A percentile compares a stretch with the other conserved stretches of the same genome.
Conservation (phyloP, 352 stramenopile species). For the Globisporangium irregulare region DNA sequence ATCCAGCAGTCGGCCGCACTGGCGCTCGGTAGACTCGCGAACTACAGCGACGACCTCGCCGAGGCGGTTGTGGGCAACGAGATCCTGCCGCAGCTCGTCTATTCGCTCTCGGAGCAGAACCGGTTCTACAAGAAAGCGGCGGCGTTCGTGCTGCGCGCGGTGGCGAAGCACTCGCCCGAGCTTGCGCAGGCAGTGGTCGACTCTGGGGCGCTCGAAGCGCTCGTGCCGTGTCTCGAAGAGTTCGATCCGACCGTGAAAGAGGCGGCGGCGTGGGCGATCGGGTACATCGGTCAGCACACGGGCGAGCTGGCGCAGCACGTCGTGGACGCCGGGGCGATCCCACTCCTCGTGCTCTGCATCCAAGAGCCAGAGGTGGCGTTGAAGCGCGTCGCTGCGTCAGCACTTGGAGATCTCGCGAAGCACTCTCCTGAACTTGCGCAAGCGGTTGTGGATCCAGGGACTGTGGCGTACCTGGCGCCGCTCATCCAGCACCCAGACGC, state of each 20-base stretch:
- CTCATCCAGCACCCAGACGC: slow-evolving; percentile 93
- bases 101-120: slow-evolving; percentile 94
- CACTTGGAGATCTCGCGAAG: slow-evolving; percentile 93
- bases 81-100: slow-evolving; percentile 96
- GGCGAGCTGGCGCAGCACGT: slow-evolving; percentile 92
- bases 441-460: slow-evolving; percentile 90
- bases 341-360: slow-evolving; percentile 93
- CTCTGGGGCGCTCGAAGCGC: slow-evolving; percentile 87
- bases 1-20: slow-evolving; percentile 94
- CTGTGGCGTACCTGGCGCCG: slow-evolving; percentile 92
- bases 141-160: slow-evolving; percentile 91
- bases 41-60: slow-evolving; percentile 94
- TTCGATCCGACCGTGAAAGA: slow-evolving; percentile 96
- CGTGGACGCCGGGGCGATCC: slow-evolving; percentile 91
- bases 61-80: slow-evolving; percentile 94
- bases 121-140: slow-evolving; percentile 96
- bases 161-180: slow-evolving; percentile 94
- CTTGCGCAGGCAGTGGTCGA: slow-evolving; percentile 94
- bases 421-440: slow-evolving; percentile 94
- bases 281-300: slow-evolving; percentile 95
- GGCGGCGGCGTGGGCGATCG: slow-evolving; percentile 92
- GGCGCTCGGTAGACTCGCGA: slow-evolving; percentile 90
- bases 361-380: slow-evolving; percentile 95
- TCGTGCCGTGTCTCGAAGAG: slow-evolving; percentile 94
- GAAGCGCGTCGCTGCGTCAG: slow-evolving; percentile 92